These are phyloP conservation scores for Leccinum solheimii DNA, from an alignment of 1,284 basidiomycete species.

Conservation along the genomic window DNA sequence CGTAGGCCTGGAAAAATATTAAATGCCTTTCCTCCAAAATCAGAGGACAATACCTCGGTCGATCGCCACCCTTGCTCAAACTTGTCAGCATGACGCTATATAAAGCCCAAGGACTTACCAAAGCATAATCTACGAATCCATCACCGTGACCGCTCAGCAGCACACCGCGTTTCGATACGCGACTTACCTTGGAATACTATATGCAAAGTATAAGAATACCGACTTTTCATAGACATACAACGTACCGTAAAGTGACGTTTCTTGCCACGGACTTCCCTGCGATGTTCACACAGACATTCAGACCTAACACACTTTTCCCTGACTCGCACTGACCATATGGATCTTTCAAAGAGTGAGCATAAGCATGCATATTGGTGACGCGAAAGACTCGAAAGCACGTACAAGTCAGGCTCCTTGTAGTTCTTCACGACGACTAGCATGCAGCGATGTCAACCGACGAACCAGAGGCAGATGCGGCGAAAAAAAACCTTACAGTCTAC, in stretches of 20 bases:
- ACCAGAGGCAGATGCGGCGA: neutral
- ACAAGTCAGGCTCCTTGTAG: conserved; percentile 72
- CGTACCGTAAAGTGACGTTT: conserved; percentile 81
- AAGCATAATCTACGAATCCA: conserved; percentile 70
- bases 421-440: conserved; percentile 64
- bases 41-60: conserved; percentile 61
- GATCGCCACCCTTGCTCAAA: conserved; percentile 76
- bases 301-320: conserved; percentile 22
- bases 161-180: conserved; percentile 1
- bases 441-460: conserved; percentile 7
- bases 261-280: conserved; percentile 82
- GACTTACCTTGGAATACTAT: conserved; percentile 78
- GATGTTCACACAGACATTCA: conserved; percentile 23
- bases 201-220: conserved; percentile 9
- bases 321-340: conserved; percentile 63
- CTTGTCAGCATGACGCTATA: conserved; percentile 8
- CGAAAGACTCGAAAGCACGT: conserved; percentile 32
- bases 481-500: conserved; percentile 59
- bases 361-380: conserved; percentile 17
- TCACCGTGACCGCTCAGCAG: conserved; percentile 3
- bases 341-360: conserved; percentile 42
- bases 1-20: conserved; percentile 59
- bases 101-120: conserved; percentile 49
- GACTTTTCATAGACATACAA: conserved; percentile 4
- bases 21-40: neutral